Conservation (phyloP, 805 yeast species). For the Hanseniaspora osmophila region DNA sequence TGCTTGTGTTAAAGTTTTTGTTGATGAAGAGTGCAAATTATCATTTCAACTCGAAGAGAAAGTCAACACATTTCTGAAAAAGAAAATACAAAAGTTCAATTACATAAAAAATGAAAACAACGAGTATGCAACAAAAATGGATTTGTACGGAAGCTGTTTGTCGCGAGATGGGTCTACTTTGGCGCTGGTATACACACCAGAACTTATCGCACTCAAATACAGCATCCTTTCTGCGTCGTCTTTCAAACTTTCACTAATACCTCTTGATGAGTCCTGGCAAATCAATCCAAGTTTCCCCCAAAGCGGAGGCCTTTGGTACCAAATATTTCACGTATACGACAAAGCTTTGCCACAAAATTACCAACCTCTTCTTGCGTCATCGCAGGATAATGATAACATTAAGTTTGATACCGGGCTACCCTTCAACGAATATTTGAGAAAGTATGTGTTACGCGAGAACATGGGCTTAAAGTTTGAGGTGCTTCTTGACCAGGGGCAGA, state of each 20-base stretch:
- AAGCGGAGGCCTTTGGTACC: constrained; percentile 22
- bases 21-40: not conserved
- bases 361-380: not conserved
- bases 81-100: not conserved
- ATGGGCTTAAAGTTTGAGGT: constrained; percentile 12
- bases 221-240: constrained; percentile 17
- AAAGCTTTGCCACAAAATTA: constrained; percentile 11
- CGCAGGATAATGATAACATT: not conserved
- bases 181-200: constrained; percentile 17
- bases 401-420: constrained; percentile 7
- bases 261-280: constrained; percentile 17
- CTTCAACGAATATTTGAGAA: constrained; percentile 13
- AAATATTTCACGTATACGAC: constrained; percentile 18
- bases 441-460: constrained; percentile 8
- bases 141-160: constrained; percentile 16
- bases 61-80: not conserved
- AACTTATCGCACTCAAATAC: constrained; percentile 17
- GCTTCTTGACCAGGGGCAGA: constrained; percentile 12
- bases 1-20: not conserved
- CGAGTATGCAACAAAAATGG: not conserved
- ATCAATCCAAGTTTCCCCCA: constrained; percentile 10
- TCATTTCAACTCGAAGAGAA: not conserved
- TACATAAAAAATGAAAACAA: not conserved
- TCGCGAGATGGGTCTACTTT: constrained; percentile 19
- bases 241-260: constrained; percentile 15